phyloP scores from a whole-genome alignment of 1,284 basidiomycete species.

The Ustilago shanxiensis region DNA sequence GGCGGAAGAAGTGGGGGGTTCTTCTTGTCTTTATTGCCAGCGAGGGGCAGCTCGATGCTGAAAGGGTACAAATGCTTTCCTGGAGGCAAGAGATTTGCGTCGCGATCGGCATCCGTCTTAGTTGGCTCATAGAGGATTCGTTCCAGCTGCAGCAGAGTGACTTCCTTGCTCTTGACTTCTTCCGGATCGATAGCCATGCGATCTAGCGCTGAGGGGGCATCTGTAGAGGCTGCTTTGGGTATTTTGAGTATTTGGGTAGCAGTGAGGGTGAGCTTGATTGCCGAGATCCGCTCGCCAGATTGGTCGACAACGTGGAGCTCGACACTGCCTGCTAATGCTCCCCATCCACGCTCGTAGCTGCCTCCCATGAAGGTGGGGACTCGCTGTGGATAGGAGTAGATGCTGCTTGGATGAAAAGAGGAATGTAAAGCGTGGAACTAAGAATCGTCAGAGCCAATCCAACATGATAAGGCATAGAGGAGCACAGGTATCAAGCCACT shows the following conservation, averaged over 20 bases:
- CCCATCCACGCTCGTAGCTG: conserved; percentile 53
- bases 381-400: conserved; percentile 56
- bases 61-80: conserved; percentile 53
- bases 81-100: conserved; percentile 31
- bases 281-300: conserved; percentile 40
- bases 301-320: conserved; percentile 40
- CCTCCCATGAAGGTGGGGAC: conserved; percentile 64
- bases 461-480: not conserved
- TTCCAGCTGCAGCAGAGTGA: conserved; percentile 56
- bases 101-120: conserved; percentile 22
- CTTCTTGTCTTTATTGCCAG: conserved; percentile 30
- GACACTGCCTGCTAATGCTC: conserved; percentile 52
- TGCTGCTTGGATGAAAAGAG: conserved; percentile 8
- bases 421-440: not conserved
- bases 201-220: conserved; percentile 36
- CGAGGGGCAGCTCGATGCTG: conserved; percentile 43
- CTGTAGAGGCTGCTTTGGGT: conserved; percentile 36
- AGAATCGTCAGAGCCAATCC: not conserved
- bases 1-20: conserved; percentile 31
- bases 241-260: conserved; percentile 33
- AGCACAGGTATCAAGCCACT: not conserved
- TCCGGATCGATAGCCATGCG: conserved; percentile 28
- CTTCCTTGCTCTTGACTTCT: conserved; percentile 42
- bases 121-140: conserved; percentile 36
- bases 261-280: conserved; percentile 54